Conservation (phyloP, 78 protist species). For the Acrasis kona region DNA sequence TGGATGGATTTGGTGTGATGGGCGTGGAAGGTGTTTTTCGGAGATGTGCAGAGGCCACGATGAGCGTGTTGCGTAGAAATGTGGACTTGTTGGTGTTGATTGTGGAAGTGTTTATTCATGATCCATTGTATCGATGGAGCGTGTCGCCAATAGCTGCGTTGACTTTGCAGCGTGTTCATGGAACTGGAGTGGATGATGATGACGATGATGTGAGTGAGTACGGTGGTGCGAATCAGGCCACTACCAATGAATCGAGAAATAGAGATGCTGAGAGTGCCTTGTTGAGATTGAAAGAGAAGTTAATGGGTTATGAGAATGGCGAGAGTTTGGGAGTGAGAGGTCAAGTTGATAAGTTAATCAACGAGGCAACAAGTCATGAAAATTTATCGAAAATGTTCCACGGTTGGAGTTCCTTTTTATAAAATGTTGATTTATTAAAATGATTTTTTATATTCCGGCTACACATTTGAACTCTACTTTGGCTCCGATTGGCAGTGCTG, state of each 20-base stretch:
- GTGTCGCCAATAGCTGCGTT: not conserved
- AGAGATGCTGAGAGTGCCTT: conserved; percentile 15
- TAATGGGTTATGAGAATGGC: conserved; percentile 21
- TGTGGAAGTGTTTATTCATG: conserved; percentile 67
- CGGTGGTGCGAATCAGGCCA: not conserved
- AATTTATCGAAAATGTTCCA: not conserved
- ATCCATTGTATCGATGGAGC: conserved; percentile 40
- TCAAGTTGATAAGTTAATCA: not conserved
- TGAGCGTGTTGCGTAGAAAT: conserved; percentile 26
- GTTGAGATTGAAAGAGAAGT: conserved; percentile 9
- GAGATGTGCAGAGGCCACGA: conserved; percentile 3
- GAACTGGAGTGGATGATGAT: not conserved
- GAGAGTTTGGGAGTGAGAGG: conserved; percentile 13
- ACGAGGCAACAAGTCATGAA: conserved; percentile 9
- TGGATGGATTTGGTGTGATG: conserved; percentile 61
- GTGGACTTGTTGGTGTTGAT: conserved; percentile 34
- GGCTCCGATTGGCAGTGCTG: too few species aligned
- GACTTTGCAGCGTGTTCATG: not conserved
- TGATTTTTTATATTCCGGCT: too few species aligned
- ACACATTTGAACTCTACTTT: too few species aligned
- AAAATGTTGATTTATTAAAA: too few species aligned
- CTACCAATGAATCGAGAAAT: not conserved
- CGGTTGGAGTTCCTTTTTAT: too few species aligned
- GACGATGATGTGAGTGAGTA: not conserved
- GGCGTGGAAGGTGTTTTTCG: conserved; percentile 43